These are phyloP conservation scores for Alternaria atra DNA, from an alignment of 2,329 filamentous ascomycete genomes.

Conservation along the genomic window DNA sequence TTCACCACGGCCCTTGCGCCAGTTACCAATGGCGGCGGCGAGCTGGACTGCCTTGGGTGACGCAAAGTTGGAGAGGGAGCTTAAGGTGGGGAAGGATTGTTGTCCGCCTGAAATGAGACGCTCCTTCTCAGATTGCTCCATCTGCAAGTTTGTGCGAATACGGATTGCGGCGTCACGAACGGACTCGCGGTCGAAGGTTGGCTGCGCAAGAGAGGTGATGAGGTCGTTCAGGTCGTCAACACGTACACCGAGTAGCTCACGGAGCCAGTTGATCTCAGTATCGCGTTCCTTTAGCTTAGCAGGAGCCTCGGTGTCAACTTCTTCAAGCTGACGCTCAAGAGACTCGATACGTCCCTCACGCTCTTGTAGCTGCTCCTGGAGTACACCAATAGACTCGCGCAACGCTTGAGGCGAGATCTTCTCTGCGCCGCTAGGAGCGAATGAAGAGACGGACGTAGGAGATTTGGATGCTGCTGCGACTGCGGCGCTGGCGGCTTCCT, in stretches of 20 bases:
- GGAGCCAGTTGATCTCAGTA: constrained; percentile 93
- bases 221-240: constrained; percentile 93
- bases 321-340: constrained; percentile 75
- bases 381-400: constrained; percentile 92
- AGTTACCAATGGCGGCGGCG: constrained; percentile 96
- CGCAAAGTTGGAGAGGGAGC: constrained; percentile 77
- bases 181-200: constrained; percentile 77
- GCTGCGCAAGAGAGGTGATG: constrained; percentile 77
- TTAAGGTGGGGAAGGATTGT: constrained; percentile 75
- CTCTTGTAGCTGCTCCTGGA: constrained; percentile 96
- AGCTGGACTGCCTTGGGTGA: constrained; percentile 87
- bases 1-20: constrained; percentile 73
- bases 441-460: constrained; percentile 52
- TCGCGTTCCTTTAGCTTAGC: constrained; percentile 89
- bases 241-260: constrained; percentile 89
- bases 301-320: constrained; percentile 78
- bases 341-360: constrained; percentile 90
- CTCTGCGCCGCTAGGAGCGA: constrained; percentile 66
- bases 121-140: constrained; percentile 97
- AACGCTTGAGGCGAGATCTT: constrained; percentile 94
- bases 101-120: constrained; percentile 73
- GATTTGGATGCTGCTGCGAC: constrained; percentile 71
- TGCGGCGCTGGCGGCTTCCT: constrained; percentile 84
- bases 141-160: constrained; percentile 91
- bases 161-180: constrained; percentile 93